Conservation (phyloP, 352 stramenopile species). For the Phytophthora niederhauseri region DNA sequence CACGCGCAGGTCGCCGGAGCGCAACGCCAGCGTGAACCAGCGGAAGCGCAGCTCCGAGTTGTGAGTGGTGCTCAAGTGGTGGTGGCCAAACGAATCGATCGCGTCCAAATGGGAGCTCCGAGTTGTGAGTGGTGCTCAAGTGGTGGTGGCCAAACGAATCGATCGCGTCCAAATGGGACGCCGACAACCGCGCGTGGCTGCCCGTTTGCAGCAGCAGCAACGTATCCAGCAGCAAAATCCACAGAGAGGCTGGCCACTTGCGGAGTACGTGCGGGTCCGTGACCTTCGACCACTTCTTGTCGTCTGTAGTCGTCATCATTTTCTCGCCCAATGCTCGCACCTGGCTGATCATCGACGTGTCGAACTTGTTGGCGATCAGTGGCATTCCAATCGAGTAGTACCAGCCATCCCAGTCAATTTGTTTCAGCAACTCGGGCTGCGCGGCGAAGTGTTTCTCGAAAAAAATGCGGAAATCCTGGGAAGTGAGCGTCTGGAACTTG, state of each 20-base stretch:
- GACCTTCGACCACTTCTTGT: slow-evolving; percentile 29
- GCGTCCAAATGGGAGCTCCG: slow-evolving; percentile 53
- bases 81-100: slow-evolving; percentile 53
- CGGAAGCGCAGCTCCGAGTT: slow-evolving; percentile 73
- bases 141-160: slow-evolving; percentile 49
- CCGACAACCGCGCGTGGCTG: slow-evolving; percentile 19
- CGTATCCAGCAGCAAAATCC: slow-evolving; percentile 62
- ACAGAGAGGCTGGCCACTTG: slow-evolving; percentile 53
- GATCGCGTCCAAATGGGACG: slow-evolving; percentile 51
- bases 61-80: slow-evolving; percentile 49
- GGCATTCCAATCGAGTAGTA: slow-evolving; percentile 90
- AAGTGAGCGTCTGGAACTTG: slow-evolving; percentile 88
- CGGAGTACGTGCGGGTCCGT: slow-evolving; percentile 12
- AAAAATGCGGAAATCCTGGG: slow-evolving; percentile 67
- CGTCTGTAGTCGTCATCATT: slow-evolving; percentile 30
- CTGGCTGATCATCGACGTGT: slow-evolving; percentile 74
- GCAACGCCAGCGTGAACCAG: slow-evolving; percentile 63
- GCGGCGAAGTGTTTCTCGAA: slow-evolving; percentile 80
- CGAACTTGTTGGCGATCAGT: slow-evolving; percentile 75
- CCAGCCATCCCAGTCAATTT: slow-evolving; percentile 95
- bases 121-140: slow-evolving; percentile 57
- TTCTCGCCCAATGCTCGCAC: slow-evolving; percentile 45
- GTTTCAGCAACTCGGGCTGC: slow-evolving; percentile 34
- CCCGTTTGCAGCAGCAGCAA: slow-evolving; percentile 43
- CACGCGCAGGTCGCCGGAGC: slow-evolving; percentile 45